phyloP scores from a whole-genome alignment of 78 protist species.

The Planoprotostelium fungivorum region DNA sequence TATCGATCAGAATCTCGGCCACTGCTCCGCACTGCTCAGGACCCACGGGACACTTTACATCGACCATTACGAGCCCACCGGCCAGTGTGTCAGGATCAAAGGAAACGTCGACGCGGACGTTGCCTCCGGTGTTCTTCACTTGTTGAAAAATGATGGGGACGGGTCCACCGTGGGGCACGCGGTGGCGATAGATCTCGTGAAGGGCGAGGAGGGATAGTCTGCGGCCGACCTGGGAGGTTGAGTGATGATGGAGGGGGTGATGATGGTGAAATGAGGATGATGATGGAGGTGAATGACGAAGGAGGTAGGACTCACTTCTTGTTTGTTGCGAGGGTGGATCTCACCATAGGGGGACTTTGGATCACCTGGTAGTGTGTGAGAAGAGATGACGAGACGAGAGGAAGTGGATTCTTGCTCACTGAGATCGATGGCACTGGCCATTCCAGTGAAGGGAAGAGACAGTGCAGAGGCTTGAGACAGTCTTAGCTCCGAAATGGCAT shows the following conservation, averaged over 20 bases:
- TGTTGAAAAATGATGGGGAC: too few species aligned
- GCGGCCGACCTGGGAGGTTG: not conserved
- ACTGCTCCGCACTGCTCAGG: not conserved
- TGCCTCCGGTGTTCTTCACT: not conserved
- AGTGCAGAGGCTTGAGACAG: not conserved
- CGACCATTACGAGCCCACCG: not conserved
- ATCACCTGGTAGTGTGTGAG: not conserved
- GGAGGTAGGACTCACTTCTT: not conserved
- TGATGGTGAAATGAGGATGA: too few species aligned
- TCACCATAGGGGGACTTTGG: not conserved
- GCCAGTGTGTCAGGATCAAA: not conserved
- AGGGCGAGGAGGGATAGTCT: not conserved
- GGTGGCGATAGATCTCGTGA: not conserved
- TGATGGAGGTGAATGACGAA: not conserved
- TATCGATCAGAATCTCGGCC: not conserved
- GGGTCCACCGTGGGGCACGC: not conserved
- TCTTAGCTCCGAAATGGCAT: not conserved
- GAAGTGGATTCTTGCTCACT: too few species aligned
- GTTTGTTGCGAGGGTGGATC: not conserved
- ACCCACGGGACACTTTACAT: not conserved
- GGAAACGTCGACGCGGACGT: not conserved
- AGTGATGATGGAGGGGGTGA: too few species aligned
- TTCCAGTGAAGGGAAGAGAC: not conserved
- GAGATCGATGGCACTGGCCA: not conserved
- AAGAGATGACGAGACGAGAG: too few species aligned